Evolutionary conservation across 1,139 yeast genomes (phyloP).

Genomic region (Blastobotrys malaysiensis): DNA sequence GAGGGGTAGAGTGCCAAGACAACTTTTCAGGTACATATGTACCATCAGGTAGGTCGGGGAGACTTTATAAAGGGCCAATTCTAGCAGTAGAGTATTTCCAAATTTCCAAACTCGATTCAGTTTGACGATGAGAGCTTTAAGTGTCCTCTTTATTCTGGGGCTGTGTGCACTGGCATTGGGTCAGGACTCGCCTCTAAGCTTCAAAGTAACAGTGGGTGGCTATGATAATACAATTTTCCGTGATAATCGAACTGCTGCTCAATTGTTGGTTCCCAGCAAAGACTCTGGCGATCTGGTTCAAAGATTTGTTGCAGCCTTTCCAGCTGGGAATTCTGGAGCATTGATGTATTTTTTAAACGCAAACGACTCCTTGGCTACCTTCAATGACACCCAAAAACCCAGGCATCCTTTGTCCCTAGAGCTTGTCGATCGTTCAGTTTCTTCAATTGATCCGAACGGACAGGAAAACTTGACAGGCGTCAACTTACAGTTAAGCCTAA

Average conservation of each 20-base stretch:
- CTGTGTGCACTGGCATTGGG: too few species aligned
- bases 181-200: neutral
- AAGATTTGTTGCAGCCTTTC: constrained; percentile 13
- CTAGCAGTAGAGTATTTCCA: too few species aligned
- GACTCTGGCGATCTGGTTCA: constrained; percentile 3
- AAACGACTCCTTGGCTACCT: constrained; percentile 4
- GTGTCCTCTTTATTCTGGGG: too few species aligned
- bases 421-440: constrained; percentile 6
- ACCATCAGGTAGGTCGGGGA: too few species aligned
- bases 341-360: constrained; percentile 8
- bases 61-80: too few species aligned
- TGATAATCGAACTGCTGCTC: constrained; percentile 8
- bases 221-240: constrained; percentile 9
- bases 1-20: too few species aligned
- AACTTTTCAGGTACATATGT: too few species aligned
- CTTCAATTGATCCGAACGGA: constrained; percentile 1
- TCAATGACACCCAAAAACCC: constrained; percentile 4
- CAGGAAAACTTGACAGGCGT: constrained; percentile 9
- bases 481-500: constrained; percentile 4
- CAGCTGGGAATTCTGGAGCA: constrained; percentile 13
- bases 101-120: too few species aligned
- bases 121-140: too few species aligned
- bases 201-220: constrained; percentile 1
- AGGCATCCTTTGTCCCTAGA: constrained; percentile 2
- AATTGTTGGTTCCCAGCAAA: constrained; percentile 7